Conservation (phyloP, 305 asterid species). For the Fraxinus greggii region DNA sequence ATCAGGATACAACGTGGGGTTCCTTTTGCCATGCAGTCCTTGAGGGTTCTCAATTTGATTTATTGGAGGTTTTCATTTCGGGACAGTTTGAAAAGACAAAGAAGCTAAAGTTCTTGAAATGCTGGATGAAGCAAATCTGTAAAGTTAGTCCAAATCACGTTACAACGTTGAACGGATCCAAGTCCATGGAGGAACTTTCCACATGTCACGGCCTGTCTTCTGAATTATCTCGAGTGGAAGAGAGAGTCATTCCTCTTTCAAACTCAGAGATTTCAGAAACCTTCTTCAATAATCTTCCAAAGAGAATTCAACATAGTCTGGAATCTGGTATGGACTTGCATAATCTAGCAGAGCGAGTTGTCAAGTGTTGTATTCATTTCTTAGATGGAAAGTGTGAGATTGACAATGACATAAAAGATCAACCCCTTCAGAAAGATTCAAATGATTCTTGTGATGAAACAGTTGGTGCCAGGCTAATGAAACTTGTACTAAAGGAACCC, state of each 20-base stretch:
- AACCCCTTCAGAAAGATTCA: slow-evolving; percentile 25
- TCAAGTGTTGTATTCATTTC: slow-evolving; percentile 62
- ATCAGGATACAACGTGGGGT: slow-evolving; percentile 60
- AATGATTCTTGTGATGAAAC: slow-evolving; percentile 37
- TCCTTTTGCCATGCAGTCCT: slow-evolving; percentile 66
- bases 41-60: slow-evolving; percentile 62
- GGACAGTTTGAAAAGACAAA: slow-evolving; percentile 48
- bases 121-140: slow-evolving; percentile 82
- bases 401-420: slow-evolving; percentile 33
- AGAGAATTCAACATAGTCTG: slow-evolving; percentile 61
- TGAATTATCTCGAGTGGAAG: slow-evolving; percentile 45
- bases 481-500: slow-evolving; percentile 57
- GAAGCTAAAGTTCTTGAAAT: slow-evolving; percentile 77
- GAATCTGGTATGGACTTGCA: slow-evolving; percentile 81
- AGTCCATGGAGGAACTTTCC: slow-evolving; percentile 34
- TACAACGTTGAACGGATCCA: slow-evolving; percentile 29
- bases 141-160: slow-evolving; percentile 35
- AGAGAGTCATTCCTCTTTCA: slow-evolving; percentile 37
- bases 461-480: slow-evolving; percentile 35
- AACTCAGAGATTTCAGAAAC: slow-evolving; percentile 47
- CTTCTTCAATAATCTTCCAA: slow-evolving; percentile 53
- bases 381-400: slow-evolving; percentile 36
- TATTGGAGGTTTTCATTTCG: slow-evolving; percentile 57
- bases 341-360: slow-evolving; percentile 68
- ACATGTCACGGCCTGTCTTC: slow-evolving; percentile 34